A percentile compares a stretch with the other conserved stretches of the same genome.
phyloP scores from a whole-genome alignment of 208 protist species.

The Blechomonas ayalai region DNA sequence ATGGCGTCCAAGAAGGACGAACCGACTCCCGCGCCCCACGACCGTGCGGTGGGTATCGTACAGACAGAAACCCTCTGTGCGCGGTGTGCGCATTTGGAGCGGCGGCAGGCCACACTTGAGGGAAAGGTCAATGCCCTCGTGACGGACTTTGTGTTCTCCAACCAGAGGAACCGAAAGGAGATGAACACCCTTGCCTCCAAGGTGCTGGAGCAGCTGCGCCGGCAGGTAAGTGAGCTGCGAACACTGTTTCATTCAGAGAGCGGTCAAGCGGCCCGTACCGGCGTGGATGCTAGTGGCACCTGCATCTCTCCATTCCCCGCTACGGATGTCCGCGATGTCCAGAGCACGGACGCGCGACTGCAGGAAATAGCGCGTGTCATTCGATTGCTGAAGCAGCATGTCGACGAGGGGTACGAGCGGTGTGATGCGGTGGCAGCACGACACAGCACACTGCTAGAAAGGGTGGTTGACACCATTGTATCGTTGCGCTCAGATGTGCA shows the following conservation, averaged over 20 bases:
- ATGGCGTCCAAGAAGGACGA: no score
- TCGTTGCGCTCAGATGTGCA: no score
- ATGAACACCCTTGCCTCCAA: slow-evolving; percentile 7
- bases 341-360: slow-evolving; percentile 1
- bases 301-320: no score
- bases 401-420: slow-evolving; percentile 21
- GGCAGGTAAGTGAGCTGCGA: slow-evolving; percentile 2
- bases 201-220: neutral
- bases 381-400: slow-evolving; percentile 14
- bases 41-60: no score
- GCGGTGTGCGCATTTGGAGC: slow-evolving; percentile 9
- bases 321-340: no score
- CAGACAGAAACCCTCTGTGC: slow-evolving; percentile 14
- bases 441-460: slow-evolving; percentile 15
- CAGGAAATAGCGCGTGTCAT: slow-evolving; percentile 23
- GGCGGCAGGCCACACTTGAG: slow-evolving; percentile 20
- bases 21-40: no score
- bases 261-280: no score
- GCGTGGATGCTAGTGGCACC: no score
- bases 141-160: slow-evolving; percentile 16
- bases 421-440: slow-evolving; percentile 15
- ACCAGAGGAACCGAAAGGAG: slow-evolving; percentile 10
- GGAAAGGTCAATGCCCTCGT: slow-evolving; percentile 33
- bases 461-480: slow-evolving; percentile 12
- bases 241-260: no score